These are phyloP conservation scores for Acanthamoeba healyi DNA, from an alignment of 208 protist species.

Conservation along the genomic window DNA sequence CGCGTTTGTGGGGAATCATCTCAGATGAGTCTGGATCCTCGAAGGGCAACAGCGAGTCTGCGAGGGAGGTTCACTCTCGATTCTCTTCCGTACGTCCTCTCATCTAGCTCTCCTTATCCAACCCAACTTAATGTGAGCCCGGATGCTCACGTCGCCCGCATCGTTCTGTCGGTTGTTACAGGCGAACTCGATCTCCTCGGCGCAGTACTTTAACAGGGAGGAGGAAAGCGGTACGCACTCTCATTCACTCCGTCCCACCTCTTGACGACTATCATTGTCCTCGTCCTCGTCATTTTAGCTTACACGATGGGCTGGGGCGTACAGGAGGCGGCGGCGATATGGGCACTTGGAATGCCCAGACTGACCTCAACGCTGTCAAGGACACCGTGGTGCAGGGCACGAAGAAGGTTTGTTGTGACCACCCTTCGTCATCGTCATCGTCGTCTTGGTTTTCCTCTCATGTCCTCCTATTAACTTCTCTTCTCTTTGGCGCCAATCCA, in stretches of 20 bases:
- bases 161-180: no score
- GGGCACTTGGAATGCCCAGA: background rate
- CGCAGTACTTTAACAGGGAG: slow-evolving; percentile 44
- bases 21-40: background rate
- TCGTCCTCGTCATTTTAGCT: background rate
- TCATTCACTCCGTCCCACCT: background rate
- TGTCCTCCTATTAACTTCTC: background rate
- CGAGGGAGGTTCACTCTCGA: slow-evolving; percentile 1
- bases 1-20: no score
- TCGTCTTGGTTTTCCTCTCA: no score
- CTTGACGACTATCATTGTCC: background rate
- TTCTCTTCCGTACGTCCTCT: slow-evolving; percentile 7
- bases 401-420: background rate
- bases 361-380: slow-evolving; percentile 56
- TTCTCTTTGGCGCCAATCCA: background rate
- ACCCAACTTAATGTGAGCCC: no score
- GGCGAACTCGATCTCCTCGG: slow-evolving; percentile 37
- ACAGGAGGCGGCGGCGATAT: background rate
- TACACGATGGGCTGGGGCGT: background rate
- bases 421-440: background rate
- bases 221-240: background rate
- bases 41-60: background rate
- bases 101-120: background rate
- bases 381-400: slow-evolving; percentile 56
- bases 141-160: no score